Evolutionary conservation across 106 monocot species (phyloP), one percentile per base, ranked within the genome.

Genomic region (Acanthochlamys bracteata): DNA sequence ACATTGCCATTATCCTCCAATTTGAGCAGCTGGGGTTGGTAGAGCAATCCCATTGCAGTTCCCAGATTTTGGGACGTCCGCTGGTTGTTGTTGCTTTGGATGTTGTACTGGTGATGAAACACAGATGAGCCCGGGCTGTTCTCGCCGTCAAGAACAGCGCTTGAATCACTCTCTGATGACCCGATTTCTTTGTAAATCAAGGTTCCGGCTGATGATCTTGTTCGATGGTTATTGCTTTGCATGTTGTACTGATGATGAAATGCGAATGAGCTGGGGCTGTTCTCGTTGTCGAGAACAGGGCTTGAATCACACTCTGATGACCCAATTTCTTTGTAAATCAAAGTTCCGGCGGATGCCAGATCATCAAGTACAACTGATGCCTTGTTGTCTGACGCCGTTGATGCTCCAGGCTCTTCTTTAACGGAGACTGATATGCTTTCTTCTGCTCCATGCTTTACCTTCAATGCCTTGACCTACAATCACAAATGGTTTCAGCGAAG

Each of bases 231-330:
- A n/a, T n/a, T n/a, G n/a, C n/a, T n/a, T n/a, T n/a, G n/a, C n/a
- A 46, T 24, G 11, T 17, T 25, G 26, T 59, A 8, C 39, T 24
- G 53, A 11, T 55, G 33, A 41, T 57, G 16, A 67, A 62, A 26
- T 24, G 20, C 1, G 54, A 42, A 15, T 24, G 24, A 24, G 42
- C 40, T 43, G 10, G 73, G 59, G 53, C 69, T 69, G 42, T 68
- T 49, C 6, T 79, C 79, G 13, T 84, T 79, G 27, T 76, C 73
- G 47, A 83, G 55, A 53, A 79, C 76, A 4, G 64, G 75, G 43
- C 79, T 84, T 3, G 83, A 70, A 39, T 84, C 83, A 56, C 83
- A 79, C 57, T 84, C 83, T 8, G 83, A 79, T 7, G 83, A 72
- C 1, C 78, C 83, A 6, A 33, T 33, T 20, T 79, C 83, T 59